These are phyloP conservation scores for Citrus medica DNA, from an alignment of 345 rosid species.

Conservation along the genomic window DNA sequence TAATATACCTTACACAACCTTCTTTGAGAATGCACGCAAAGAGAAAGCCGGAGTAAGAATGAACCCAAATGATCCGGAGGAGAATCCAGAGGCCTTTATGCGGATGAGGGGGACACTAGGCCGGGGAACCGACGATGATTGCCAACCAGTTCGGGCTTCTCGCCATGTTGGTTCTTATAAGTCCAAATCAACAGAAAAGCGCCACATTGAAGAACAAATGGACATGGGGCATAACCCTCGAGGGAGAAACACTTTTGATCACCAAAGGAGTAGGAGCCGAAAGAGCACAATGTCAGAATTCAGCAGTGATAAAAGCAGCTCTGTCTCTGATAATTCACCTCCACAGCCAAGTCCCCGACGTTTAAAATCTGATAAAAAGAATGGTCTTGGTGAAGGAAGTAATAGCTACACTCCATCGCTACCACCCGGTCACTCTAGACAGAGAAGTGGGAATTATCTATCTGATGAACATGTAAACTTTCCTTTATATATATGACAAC, in stretches of 20 bases:
- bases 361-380: slow-evolving; percentile 13
- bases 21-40: slow-evolving; percentile 50
- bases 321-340: slow-evolving; percentile 12
- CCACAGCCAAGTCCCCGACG: slow-evolving; percentile 6
- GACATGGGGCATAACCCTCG: not conserved
- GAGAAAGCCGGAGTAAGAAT: slow-evolving; percentile 31
- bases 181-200: not conserved
- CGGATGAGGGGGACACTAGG: slow-evolving; percentile 4
- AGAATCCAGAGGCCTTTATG: slow-evolving; percentile 45
- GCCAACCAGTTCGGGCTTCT: not conserved
- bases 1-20: slow-evolving; percentile 46
- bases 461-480: slow-evolving; percentile 16
- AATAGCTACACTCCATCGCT: slow-evolving; percentile 18
- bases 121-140: not conserved
- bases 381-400: slow-evolving; percentile 5
- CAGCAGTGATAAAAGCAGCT: slow-evolving; percentile 19
- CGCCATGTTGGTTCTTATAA: not conserved
- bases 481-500: not conserved
- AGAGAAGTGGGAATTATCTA: slow-evolving; percentile 18
- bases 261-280: slow-evolving; percentile 11
- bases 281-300: slow-evolving; percentile 17
- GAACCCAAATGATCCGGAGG: slow-evolving; percentile 58
- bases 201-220: not conserved
- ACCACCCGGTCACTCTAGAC: slow-evolving; percentile 8
- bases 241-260: not conserved